phyloP scores from a whole-genome alignment of 2,329 filamentous ascomycete species.

The Talaromyces sp. region DNA sequence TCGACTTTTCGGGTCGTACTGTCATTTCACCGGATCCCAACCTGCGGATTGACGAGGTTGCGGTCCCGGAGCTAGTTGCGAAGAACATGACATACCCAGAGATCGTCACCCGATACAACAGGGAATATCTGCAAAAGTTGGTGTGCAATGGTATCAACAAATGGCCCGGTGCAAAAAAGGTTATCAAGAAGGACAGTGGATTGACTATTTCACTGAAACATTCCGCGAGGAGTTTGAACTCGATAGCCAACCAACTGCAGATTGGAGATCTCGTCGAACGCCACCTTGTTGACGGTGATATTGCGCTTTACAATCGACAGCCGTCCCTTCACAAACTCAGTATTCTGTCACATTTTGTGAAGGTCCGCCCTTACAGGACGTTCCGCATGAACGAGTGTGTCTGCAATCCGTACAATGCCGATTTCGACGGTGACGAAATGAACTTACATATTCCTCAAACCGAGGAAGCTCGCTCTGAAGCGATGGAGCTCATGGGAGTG shows the following conservation, averaged over 20 bases:
- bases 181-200: constrained; percentile 65
- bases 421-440: constrained; percentile 99
- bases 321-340: constrained; percentile 96
- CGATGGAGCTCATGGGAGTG: constrained; percentile 94
- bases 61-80: constrained; percentile 84
- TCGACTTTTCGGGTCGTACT: constrained; percentile 94
- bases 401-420: constrained; percentile 95
- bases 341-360: constrained; percentile 93
- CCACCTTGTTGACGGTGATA: constrained; percentile 89
- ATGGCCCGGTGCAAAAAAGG: constrained; percentile 83
- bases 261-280: constrained; percentile 88
- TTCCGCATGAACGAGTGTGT: constrained; percentile 98
- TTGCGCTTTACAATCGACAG: constrained; percentile 96
- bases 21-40: constrained; percentile 98
- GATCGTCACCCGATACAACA: constrained; percentile 76
- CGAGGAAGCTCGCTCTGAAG: constrained; percentile 91
- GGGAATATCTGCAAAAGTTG: constrained; percentile 69
- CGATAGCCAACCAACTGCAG: constrained; percentile 67
- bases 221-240: constrained; percentile 55
- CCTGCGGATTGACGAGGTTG: constrained; percentile 85
- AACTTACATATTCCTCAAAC: constrained; percentile 97
- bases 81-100: constrained; percentile 96
- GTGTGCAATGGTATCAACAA: constrained; percentile 69
- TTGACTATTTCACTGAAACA: constrained; percentile 73
- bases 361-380: constrained; percentile 89